Evolutionary conservation across 2,329 filamentous ascomycete genomes (phyloP).

Genomic region (Verticillium klebahnii): DNA sequence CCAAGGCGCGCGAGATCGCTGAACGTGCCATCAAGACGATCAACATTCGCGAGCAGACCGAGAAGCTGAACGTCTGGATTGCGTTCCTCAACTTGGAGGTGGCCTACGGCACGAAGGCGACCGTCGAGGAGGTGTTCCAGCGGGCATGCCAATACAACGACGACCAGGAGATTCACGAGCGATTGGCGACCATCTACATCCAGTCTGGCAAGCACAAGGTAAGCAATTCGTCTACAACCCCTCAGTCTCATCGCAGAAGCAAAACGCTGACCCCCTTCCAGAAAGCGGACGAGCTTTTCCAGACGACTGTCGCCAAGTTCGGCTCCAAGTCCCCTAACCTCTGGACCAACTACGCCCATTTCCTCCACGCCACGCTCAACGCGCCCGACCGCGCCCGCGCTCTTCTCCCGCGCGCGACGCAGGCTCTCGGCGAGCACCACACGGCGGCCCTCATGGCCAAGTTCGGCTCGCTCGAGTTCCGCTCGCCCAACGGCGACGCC

Average conservation of each 20-base stretch:
- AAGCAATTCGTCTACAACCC: slow-evolving; percentile 30
- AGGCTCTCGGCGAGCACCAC: slow-evolving; percentile 68
- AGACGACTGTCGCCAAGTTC: slow-evolving; percentile 82
- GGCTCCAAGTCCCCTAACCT: slow-evolving; percentile 74
- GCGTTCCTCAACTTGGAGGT: slow-evolving; percentile 93
- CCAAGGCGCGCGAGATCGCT: slow-evolving; percentile 82
- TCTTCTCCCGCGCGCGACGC: slow-evolving; percentile 76
- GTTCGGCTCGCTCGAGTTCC: slow-evolving; percentile 90
- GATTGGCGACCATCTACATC: slow-evolving; percentile 91
- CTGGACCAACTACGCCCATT: slow-evolving; percentile 93
- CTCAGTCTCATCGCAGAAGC: not conserved
- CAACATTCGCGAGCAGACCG: slow-evolving; percentile 82
- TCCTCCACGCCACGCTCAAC: slow-evolving; percentile 71
- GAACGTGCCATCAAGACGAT: slow-evolving; percentile 90
- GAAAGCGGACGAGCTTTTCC: slow-evolving; percentile 87
- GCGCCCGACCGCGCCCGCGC: slow-evolving; percentile 71
- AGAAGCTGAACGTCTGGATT: slow-evolving; percentile 95
- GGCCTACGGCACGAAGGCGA: slow-evolving; percentile 78
- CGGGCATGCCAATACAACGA: slow-evolving; percentile 93
- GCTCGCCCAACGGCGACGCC: slow-evolving; percentile 72
- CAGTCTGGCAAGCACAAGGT: slow-evolving; percentile 81
- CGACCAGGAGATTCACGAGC: slow-evolving; percentile 81
- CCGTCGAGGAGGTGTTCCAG: slow-evolving; percentile 81
- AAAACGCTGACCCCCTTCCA: slow-evolving; percentile 29
- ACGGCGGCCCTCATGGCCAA: slow-evolving; percentile 70